phyloP scores from a whole-genome alignment of 441 rosid species.

The Corymbia citriodora region DNA sequence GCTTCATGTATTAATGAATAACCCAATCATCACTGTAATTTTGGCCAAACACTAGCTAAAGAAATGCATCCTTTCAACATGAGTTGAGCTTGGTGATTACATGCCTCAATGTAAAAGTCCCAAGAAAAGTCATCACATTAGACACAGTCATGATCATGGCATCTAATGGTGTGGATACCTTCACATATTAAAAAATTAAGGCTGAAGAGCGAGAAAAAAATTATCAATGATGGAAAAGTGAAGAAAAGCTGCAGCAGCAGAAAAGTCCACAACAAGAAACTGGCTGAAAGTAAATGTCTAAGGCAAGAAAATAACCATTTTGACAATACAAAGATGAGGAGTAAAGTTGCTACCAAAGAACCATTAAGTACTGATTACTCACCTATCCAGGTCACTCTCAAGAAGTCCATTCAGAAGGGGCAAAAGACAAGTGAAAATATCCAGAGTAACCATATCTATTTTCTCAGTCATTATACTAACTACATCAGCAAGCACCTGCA shows the following conservation, averaged over 20 bases:
- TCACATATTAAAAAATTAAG: background rate
- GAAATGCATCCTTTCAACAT: background rate
- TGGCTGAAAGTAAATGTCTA: background rate
- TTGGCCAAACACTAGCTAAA: background rate
- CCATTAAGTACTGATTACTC: constrained; percentile 2
- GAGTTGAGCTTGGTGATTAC: background rate
- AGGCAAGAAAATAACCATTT: background rate
- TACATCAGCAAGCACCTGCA: constrained; percentile 87
- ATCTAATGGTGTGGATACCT: background rate
- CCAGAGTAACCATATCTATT: constrained; percentile 67
- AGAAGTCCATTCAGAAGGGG: constrained; percentile 76
- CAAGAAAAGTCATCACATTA: background rate
- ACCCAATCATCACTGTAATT: background rate
- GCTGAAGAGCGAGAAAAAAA: background rate
- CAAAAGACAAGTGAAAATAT: constrained; percentile 77
- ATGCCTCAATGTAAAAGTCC: background rate
- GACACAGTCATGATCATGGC: background rate
- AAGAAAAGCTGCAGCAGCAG: background rate
- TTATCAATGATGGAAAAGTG: background rate
- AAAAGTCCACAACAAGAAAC: background rate
- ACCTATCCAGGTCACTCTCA: constrained; percentile 83
- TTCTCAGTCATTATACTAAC: constrained; percentile 54
- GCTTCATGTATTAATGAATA: background rate
- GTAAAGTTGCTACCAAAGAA: background rate
- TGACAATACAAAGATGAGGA: background rate